Conservation (phyloP, 768 basidiomycete species). For the Leccinellum rugosiceps region DNA sequence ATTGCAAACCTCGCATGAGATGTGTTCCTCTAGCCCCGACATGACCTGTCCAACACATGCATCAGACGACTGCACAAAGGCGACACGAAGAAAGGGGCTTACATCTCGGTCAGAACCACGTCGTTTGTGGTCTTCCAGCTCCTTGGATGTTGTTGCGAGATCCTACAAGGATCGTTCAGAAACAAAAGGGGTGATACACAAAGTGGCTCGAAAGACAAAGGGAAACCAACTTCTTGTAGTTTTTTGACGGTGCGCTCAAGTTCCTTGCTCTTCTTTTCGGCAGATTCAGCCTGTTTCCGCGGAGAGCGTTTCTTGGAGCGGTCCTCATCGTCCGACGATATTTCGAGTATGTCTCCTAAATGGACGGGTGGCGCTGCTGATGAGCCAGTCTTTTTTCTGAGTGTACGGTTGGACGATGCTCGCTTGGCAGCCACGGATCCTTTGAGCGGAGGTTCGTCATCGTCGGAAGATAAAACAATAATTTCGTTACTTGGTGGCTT, state of each 20-base stretch:
- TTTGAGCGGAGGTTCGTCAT: slow-evolving; percentile 23
- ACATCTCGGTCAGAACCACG: slow-evolving; percentile 4
- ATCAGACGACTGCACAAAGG: too few relatives aligned
- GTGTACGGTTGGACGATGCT: not conserved
- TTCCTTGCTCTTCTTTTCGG: slow-evolving; percentile 11
- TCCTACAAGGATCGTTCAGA: slow-evolving; percentile 16
- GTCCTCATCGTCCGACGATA: slow-evolving; percentile 54
- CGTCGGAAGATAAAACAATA: slow-evolving; percentile 36
- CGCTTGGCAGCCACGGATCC: slow-evolving; percentile 15
- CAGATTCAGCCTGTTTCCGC: slow-evolving; percentile 17
- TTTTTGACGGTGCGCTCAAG: slow-evolving; percentile 41
- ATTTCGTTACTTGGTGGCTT: slow-evolving; percentile 22
- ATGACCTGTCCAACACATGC: slow-evolving; percentile 32
- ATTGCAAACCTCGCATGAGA: slow-evolving; percentile 65
- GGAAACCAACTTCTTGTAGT: slow-evolving; percentile 40
- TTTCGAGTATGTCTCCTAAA: slow-evolving; percentile 47
- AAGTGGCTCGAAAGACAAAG: not conserved
- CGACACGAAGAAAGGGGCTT: not conserved
- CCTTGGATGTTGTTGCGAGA: slow-evolving; percentile 11
- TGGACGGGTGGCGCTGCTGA: slow-evolving; percentile 4
- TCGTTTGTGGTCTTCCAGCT: slow-evolving; percentile 22
- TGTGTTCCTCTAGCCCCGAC: slow-evolving; percentile 41
- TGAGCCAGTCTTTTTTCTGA: slow-evolving; percentile 22
- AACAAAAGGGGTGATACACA: not conserved
- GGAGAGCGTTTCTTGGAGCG: slow-evolving; percentile 3